Percentiles rank a stretch among this genome's conserved stretches.
Evolutionary conservation across 345 rosid genomes (phyloP).

Genomic region (Camelina sativa): DNA sequence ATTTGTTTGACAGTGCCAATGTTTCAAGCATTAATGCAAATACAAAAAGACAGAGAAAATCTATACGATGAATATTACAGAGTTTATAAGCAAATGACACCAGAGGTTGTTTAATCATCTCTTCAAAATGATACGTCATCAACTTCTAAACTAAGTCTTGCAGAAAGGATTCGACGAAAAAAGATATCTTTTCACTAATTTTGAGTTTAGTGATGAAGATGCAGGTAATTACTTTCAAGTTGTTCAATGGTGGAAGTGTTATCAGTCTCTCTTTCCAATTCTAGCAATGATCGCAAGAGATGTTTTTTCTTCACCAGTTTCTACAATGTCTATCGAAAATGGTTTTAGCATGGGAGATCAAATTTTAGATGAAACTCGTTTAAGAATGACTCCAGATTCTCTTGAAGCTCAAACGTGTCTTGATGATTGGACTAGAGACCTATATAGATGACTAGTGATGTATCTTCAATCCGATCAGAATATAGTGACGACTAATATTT

Average conservation of each 20-base stretch:
- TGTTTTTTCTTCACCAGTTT: conserved; percentile 2
- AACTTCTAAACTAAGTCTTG: too few relatives aligned
- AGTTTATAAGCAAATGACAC: too few relatives aligned
- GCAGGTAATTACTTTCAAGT: not conserved
- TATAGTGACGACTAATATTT: not conserved
- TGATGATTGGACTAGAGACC: not conserved
- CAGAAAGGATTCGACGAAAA: too few relatives aligned
- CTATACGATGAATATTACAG: too few relatives aligned
- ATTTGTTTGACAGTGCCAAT: too few relatives aligned
- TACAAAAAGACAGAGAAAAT: too few relatives aligned
- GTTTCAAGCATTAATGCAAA: too few relatives aligned
- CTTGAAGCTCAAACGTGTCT: not conserved
- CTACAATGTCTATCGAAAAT: not conserved
- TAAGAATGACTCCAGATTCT: conserved; percentile 8
- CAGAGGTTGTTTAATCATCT: too few relatives aligned
- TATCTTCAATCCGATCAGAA: not conserved
- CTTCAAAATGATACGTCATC: too few relatives aligned
- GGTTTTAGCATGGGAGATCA: not conserved
- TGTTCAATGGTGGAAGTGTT: not conserved
- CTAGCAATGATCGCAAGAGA: not conserved
- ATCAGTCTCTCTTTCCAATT: not conserved
- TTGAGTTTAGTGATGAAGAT: too few relatives aligned
- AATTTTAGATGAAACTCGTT: conserved; percentile 3
- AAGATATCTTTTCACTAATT: too few relatives aligned
- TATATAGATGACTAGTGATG: conserved; percentile 3